These are phyloP conservation scores for Sporobolomyces roseus DNA, from an alignment of 768 basidiomycete species.

Conservation along the genomic window DNA sequence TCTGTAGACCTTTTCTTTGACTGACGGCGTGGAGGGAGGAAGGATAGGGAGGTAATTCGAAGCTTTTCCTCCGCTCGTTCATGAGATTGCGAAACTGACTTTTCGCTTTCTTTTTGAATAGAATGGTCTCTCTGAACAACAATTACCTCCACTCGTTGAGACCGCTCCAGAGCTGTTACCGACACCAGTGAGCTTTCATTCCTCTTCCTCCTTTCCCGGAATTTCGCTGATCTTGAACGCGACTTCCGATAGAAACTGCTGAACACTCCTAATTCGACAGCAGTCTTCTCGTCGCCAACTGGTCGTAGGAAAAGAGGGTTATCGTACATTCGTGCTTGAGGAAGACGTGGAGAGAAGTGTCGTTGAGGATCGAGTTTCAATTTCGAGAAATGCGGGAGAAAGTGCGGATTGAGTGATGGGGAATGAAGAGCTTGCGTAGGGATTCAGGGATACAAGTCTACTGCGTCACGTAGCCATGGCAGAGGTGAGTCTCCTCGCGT, in stretches of 20 bases:
- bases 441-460: too few species aligned
- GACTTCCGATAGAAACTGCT: conserved; percentile 48
- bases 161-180: conserved; percentile 79
- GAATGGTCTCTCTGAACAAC: neutral
- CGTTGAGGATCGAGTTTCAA: too few species aligned
- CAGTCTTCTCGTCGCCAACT: conserved; percentile 44
- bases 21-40: conserved; percentile 23
- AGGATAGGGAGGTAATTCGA: neutral
- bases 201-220: too few species aligned
- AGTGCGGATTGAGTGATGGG: too few species aligned
- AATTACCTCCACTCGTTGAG: conserved; percentile 50
- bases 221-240: conserved; percentile 7
- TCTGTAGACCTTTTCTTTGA: conserved; percentile 42
- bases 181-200: conserved; percentile 47
- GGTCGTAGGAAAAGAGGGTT: conserved; percentile 74
- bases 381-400: too few species aligned
- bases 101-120: neutral
- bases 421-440: too few species aligned
- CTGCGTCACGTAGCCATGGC: too few species aligned
- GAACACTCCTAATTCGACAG: conserved; percentile 23
- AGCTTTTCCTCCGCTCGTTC: accelerated
- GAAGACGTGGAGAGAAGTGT: too few species aligned
- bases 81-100: neutral
- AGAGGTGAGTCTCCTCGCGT: too few species aligned
- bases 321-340: too few species aligned